Evolutionary conservation across 148 eudicot genomes (phyloP).

Genomic region (Polygonum aviculare): DNA sequence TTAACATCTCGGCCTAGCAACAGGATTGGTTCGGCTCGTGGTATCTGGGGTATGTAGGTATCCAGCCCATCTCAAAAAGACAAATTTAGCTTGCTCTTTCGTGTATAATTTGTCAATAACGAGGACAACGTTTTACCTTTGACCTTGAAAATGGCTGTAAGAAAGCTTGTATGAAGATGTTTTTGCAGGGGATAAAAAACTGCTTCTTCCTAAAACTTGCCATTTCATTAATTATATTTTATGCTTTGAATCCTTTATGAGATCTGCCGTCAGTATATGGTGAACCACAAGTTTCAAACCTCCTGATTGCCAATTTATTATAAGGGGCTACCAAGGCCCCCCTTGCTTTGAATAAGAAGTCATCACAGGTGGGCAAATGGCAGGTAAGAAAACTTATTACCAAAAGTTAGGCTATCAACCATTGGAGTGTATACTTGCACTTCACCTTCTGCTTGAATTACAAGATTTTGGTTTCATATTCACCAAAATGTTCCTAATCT

Average conservation of each 20-base stretch:
- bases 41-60: conserved; percentile 83
- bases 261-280: neutral
- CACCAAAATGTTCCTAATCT: neutral
- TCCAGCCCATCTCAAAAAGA: neutral
- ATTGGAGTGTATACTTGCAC: neutral
- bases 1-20: conserved; percentile 76
- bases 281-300: conserved; percentile 2
- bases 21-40: conserved; percentile 64
- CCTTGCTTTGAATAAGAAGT: neutral
- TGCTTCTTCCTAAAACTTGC: neutral
- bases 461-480: neutral
- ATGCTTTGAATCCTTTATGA: neutral
- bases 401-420: neutral
- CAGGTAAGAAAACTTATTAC: neutral
- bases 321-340: neutral
- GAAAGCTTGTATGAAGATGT: neutral
- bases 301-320: neutral
- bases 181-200: neutral
- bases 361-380: neutral
- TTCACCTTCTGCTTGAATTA: neutral
- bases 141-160: neutral
- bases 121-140: neutral
- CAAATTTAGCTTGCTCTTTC: neutral
- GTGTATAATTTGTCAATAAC: conserved; percentile 3
- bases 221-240: neutral